phyloP scores from a whole-genome alignment of 1,139 yeast species.

The Geotrichum reessii region DNA sequence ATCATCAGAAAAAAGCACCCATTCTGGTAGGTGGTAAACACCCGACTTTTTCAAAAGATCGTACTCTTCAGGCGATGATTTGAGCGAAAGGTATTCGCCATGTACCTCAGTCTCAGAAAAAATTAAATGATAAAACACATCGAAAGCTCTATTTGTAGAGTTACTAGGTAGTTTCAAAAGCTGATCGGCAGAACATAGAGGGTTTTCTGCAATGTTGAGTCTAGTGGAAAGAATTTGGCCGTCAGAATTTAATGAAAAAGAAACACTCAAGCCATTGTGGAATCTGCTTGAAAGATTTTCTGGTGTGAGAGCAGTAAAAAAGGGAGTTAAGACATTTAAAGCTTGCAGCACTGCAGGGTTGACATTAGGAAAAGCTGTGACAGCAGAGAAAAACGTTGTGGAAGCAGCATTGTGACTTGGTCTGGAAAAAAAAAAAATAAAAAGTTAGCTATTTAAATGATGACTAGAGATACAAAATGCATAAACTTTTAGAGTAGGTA shows the following conservation, averaged over 20 bases:
- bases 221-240: constrained; percentile 37
- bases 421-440: constrained; percentile 2
- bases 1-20: constrained; percentile 38
- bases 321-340: constrained; percentile 38
- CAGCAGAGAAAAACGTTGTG: constrained; percentile 28
- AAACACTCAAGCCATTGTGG: constrained; percentile 37
- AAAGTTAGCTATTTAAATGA: background rate
- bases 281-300: constrained; percentile 35
- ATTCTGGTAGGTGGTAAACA: constrained; percentile 35
- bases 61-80: constrained; percentile 32
- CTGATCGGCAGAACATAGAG: constrained; percentile 33
- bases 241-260: constrained; percentile 31
- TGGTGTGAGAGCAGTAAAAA: constrained; percentile 37
- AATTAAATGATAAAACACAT: constrained; percentile 38
- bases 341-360: constrained; percentile 36
- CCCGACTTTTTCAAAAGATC: constrained; percentile 32
- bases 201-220: constrained; percentile 31
- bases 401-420: constrained; percentile 24
- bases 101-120: constrained; percentile 33
- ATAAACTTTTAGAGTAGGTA: background rate
- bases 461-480: background rate
- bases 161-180: constrained; percentile 31
- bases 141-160: constrained; percentile 33
- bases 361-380: constrained; percentile 36
- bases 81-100: constrained; percentile 33